A percentile compares a stretch with the other conserved stretches of the same genome.
Evolutionary conservation across 2,329 filamentous ascomycete species (phyloP).

Genomic region (Geosmithia flava): DNA sequence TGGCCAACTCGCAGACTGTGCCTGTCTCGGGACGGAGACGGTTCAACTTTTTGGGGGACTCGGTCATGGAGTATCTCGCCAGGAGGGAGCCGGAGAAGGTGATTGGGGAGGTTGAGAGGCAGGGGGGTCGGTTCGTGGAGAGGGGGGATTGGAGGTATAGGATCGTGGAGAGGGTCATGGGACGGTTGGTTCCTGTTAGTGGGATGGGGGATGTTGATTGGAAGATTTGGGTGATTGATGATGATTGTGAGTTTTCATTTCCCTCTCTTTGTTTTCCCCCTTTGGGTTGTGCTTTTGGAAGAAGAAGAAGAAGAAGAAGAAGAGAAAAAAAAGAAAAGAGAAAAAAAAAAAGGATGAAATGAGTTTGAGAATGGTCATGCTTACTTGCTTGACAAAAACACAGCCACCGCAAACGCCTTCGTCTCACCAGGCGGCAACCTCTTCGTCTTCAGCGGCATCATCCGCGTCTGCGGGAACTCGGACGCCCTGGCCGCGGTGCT

Average conservation of each 20-base stretch:
- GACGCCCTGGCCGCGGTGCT: slow-evolving; percentile 63
- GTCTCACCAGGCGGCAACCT: slow-evolving; percentile 70
- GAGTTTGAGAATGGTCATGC: too few species aligned
- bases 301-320: background rate
- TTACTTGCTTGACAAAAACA: background rate
- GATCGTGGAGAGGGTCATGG: slow-evolving; percentile 52
- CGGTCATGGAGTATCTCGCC: slow-evolving; percentile 35
- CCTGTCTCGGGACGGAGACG: slow-evolving; percentile 59
- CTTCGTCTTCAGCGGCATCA: slow-evolving; percentile 64
- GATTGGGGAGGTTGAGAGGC: slow-evolving; percentile 37
- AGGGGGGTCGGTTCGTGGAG: slow-evolving; percentile 42
- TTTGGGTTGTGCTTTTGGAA: background rate
- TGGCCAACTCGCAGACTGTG: slow-evolving; percentile 58
- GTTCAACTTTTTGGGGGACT: slow-evolving; percentile 55
- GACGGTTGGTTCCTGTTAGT: slow-evolving; percentile 53
- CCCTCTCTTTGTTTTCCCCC: background rate
- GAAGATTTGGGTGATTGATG: slow-evolving; percentile 68
- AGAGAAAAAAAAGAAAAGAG: too few species aligned
- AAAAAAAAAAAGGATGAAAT: too few species aligned
- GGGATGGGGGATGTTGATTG: slow-evolving; percentile 47
- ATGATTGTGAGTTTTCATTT: slow-evolving; percentile 25
- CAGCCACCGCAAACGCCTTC: slow-evolving; percentile 56
- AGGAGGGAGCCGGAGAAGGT: slow-evolving; percentile 21
- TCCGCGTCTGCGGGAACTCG: slow-evolving; percentile 54
- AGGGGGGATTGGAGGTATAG: slow-evolving; percentile 42